phyloP scores from a whole-genome alignment of 192 early-diverging fungal species.

The Diversispora eburnea region DNA sequence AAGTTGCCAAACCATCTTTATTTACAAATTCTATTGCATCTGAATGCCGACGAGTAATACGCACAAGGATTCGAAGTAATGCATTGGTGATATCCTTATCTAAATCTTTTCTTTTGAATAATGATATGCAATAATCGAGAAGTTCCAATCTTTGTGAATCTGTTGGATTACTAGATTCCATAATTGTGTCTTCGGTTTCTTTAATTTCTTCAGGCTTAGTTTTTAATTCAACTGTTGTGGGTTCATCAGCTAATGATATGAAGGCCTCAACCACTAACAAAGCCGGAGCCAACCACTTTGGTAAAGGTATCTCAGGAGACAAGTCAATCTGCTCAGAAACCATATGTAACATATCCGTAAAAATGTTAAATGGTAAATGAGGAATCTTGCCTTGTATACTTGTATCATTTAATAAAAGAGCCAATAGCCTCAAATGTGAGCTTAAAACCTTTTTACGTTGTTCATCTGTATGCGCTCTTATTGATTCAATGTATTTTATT shows the following conservation, averaged over 20 bases:
- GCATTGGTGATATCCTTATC: slow-evolving; percentile 58
- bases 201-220: slow-evolving; percentile 35
- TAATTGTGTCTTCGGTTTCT: slow-evolving; percentile 46
- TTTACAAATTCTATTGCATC: slow-evolving; percentile 67
- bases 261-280: slow-evolving; percentile 64
- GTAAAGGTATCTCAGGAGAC: slow-evolving; percentile 24
- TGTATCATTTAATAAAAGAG: slow-evolving; percentile 56
- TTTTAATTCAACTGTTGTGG: slow-evolving; percentile 36
- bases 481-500: slow-evolving; percentile 35
- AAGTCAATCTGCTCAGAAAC: slow-evolving; percentile 27
- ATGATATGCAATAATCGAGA: slow-evolving; percentile 36
- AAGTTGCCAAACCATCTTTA: slow-evolving; percentile 57
- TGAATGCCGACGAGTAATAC: slow-evolving; percentile 69
- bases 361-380: slow-evolving; percentile 27
- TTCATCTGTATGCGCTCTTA: neutral
- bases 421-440: slow-evolving; percentile 56
- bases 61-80: slow-evolving; percentile 72
- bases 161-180: slow-evolving; percentile 13
- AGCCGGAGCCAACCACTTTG: slow-evolving; percentile 55
- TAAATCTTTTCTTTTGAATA: slow-evolving; percentile 40
- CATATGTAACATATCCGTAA: slow-evolving; percentile 29
- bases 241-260: slow-evolving; percentile 63
- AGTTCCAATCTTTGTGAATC: slow-evolving; percentile 35
- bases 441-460: slow-evolving; percentile 35
- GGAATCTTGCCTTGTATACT: slow-evolving; percentile 47